These are phyloP conservation scores for Penicillium robsamsonii DNA, from an alignment of 495 filamentous ascomycete genomes.

Conservation along the genomic window DNA sequence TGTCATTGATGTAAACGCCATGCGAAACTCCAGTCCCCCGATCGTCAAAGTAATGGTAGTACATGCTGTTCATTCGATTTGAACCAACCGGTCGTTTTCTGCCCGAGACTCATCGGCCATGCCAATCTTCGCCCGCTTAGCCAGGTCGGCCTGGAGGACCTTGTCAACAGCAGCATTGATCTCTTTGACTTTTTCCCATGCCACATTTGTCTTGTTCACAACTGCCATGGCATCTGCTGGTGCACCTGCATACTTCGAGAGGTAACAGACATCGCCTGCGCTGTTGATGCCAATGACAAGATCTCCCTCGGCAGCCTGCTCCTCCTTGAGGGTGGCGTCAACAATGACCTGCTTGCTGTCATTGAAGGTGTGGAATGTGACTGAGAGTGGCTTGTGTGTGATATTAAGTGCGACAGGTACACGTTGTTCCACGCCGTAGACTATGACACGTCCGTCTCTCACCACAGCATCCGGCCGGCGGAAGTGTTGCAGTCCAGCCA, in stretches of 20 bases:
- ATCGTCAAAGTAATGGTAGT: constrained; percentile 28
- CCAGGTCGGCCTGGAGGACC: constrained; percentile 72
- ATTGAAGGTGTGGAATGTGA: constrained; percentile 80
- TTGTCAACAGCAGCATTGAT: constrained; percentile 68
- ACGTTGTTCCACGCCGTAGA: constrained; percentile 79
- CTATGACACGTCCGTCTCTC: constrained; percentile 73
- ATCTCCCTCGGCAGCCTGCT: constrained; percentile 80
- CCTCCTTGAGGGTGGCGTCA: constrained; percentile 79
- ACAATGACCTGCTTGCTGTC: constrained; percentile 64
- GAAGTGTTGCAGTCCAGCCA: constrained; percentile 86
- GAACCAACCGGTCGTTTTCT: constrained; percentile 63
- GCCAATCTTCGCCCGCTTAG: constrained; percentile 70
- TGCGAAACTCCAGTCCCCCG: constrained; percentile 26
- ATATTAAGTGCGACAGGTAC: constrained; percentile 86
- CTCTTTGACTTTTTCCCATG: constrained; percentile 74
- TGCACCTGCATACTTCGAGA: constrained; percentile 81
- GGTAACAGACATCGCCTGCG: constrained; percentile 86
- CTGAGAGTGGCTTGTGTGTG: constrained; percentile 83
- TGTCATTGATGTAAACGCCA: constrained; percentile 9
- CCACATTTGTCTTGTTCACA: constrained; percentile 65
- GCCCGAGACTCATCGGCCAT: constrained; percentile 76
- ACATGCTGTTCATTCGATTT: constrained; percentile 16
- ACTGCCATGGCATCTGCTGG: constrained; percentile 75
- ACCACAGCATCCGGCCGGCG: constrained; percentile 82
- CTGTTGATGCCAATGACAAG: constrained; percentile 83